Percentiles rank a stretch among this genome's conserved stretches.
Evolutionary conservation across 495 filamentous ascomycete species (phyloP).

Genomic region (Penicillium canescens): DNA sequence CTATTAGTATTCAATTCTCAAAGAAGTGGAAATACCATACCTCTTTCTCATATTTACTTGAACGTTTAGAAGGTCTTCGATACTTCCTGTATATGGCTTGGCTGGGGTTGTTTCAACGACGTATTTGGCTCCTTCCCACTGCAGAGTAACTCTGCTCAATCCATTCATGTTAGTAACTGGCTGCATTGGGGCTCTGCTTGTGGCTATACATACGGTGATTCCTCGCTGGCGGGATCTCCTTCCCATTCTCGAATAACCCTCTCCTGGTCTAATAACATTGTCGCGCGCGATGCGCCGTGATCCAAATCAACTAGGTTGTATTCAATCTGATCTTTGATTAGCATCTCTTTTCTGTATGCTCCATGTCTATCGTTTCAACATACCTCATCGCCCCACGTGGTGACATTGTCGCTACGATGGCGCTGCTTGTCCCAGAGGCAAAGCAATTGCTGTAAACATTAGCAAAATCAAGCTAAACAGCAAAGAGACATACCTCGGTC

Average conservation of each 20-base stretch:
- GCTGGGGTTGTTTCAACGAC: constrained; percentile 13
- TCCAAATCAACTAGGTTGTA: constrained; percentile 1
- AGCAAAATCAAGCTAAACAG: not conserved
- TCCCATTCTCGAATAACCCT: not conserved
- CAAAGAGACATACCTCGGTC: not conserved
- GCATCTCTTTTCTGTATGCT: not conserved
- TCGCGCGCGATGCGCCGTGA: not conserved
- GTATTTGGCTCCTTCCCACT: constrained; percentile 14
- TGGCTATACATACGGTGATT: not conserved
- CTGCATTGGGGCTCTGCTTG: not conserved
- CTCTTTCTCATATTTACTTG: constrained; percentile 4
- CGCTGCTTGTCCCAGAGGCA: not conserved
- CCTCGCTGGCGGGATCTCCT: not conserved
- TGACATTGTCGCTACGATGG: not conserved
- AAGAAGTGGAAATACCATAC: not conserved
- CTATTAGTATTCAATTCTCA: not conserved
- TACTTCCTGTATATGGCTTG: constrained; percentile 5
- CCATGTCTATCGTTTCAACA: not conserved
- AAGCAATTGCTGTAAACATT: constrained; percentile 1
- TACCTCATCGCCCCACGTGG: constrained; percentile 6
- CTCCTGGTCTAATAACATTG: constrained; percentile 5
- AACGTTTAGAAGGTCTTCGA: not conserved
- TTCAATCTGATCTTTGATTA: not conserved
- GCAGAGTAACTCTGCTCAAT: not conserved
- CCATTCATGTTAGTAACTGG: not conserved